Base-by-base conservation (phyloP, 352 stramenopile species). In the Pythium grandisporangium region DNA sequence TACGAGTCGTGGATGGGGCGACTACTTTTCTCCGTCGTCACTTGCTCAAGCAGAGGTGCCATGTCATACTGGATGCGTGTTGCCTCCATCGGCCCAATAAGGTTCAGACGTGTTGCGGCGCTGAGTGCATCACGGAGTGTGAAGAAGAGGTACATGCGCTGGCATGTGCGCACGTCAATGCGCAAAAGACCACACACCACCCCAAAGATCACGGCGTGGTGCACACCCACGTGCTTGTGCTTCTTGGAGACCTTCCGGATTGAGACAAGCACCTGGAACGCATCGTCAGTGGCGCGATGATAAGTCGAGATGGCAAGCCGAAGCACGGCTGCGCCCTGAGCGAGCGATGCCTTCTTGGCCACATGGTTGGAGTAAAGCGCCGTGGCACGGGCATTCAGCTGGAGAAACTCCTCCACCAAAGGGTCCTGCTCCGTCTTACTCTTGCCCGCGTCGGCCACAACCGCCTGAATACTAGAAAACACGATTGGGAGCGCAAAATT, bases 71-170 rank as follows among this genome's bases (percentile, higher is more conserved):
- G 75, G 41, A 83, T 57, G 20, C 68, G 72, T 4, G 75, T 66
- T n/a, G 69, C 68, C 50, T 92, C 66, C 22, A 89, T 58, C 0
- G 78, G 78, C 0, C 78, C 78, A 23, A 92, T 69, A 11, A 92
- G 47, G 40, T 92, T 92, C 23, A 92, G 68, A 13, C 78, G 68
- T 45, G 75, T 92, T 14, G 78, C 78, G 1, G 78, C 78, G 21
- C 75, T 89, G 30, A 92, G 63, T 30, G 77, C 49, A 40, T 92
- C 78, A n/a, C 78, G 70, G 30, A 81, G 59, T 22, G 60, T 70
- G 32, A 77, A 64, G 52, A 84, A 92, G n/a, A 92, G 61, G 49
- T 70, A 87, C 64, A 92, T 84, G 17, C 75, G 66, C 56, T 92
- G 78, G 30, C 62, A 65, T 5, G 60, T 58, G 25, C 69, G 55